Conservation (phyloP, 176 grass and related monocot genomes). For the Luzula sylvatica region DNA sequence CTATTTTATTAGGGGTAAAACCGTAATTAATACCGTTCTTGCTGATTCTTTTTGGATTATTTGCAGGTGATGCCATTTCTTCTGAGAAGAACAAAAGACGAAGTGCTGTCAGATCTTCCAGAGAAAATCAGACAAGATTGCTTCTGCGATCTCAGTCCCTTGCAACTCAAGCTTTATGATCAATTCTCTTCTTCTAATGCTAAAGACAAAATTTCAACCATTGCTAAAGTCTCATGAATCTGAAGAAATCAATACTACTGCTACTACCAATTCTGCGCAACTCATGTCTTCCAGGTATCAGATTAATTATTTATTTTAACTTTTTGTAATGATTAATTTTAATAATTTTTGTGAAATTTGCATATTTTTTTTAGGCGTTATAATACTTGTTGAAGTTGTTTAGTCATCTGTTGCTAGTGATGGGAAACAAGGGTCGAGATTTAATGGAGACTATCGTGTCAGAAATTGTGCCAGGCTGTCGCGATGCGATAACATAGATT, state of each 20-base stretch:
- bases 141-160: conserved; percentile 67
- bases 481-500: conserved; percentile 60
- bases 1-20: neutral
- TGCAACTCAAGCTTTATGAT: conserved; percentile 88
- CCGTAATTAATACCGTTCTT: neutral
- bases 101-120: conserved; percentile 96
- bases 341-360: neutral
- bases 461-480: conserved; percentile 31
- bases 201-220: conserved; percentile 59
- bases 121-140: conserved; percentile 99
- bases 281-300: conserved; percentile 86
- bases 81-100: conserved; percentile 93
- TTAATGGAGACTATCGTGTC: conserved; percentile 40
- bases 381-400: conserved; percentile 72
- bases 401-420: conserved; percentile 66
- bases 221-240: conserved; percentile 52
- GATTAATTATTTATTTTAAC: too few species aligned
- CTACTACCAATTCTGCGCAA: conserved; percentile 58
- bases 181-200: conserved; percentile 60
- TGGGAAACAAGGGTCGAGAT: conserved; percentile 44
- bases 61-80: conserved; percentile 98
- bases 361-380: conserved; percentile 43
- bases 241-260: conserved; percentile 26
- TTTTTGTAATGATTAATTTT: too few species aligned
- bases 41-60: neutral